A percentile compares a stretch with the other conserved stretches of the same genome.
Conservation (phyloP, 176 grass and related monocot species). For the Sorghum bicolor region DNA sequence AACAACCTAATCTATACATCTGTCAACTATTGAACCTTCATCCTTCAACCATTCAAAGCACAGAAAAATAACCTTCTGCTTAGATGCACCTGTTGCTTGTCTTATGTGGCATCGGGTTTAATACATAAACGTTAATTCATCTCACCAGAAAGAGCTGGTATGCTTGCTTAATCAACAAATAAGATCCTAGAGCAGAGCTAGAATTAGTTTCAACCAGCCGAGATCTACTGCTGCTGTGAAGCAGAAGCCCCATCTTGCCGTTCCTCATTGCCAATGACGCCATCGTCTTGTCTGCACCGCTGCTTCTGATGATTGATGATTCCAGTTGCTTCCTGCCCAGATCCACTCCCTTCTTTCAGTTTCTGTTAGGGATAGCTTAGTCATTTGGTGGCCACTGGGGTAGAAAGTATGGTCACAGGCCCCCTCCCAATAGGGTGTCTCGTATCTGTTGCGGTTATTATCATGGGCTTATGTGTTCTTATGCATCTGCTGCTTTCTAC, state of each 20-base stretch:
- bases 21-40: neutral
- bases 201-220: neutral
- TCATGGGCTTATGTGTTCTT: neutral
- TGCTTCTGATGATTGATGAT: neutral
- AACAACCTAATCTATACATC: neutral
- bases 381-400: neutral
- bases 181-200: neutral
- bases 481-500: neutral
- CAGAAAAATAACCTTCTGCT: neutral
- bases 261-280: neutral
- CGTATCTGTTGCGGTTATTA: neutral
- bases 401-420: neutral
- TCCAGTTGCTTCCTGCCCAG: neutral
- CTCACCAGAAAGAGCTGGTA: neutral
- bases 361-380: neutral
- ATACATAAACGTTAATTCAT: neutral
- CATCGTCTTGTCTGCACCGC: neutral
- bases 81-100: neutral
- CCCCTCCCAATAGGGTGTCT: neutral
- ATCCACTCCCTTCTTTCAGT: neutral
- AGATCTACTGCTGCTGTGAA: neutral
- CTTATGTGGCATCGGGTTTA: neutral
- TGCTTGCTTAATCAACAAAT: neutral
- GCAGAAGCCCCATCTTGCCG: neutral
- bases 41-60: neutral